Conservation (phyloP, 2,329 filamentous ascomycete species). For the Cladosporium sp. region DNA sequence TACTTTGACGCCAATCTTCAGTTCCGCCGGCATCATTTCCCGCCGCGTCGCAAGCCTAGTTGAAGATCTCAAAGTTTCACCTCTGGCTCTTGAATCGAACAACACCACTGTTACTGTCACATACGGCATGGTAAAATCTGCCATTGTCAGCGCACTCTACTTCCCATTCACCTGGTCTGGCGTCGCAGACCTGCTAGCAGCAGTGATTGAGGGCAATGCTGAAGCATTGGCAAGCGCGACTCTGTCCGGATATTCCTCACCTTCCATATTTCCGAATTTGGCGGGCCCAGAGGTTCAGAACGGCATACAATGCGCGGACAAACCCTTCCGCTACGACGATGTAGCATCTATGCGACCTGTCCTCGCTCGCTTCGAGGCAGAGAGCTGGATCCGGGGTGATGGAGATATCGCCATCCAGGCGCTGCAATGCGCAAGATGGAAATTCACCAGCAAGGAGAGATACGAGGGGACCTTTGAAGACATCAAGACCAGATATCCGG, state of each 20-base stretch:
- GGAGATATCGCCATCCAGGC: not conserved
- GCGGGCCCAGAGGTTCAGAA: not conserved
- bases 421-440: not conserved
- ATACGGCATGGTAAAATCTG: not conserved
- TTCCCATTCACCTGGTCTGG: not conserved
- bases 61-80: not conserved
- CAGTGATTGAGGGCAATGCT: not conserved
- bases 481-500: not conserved
- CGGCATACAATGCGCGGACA: not conserved
- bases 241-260: not conserved
- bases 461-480: not conserved
- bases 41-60: not conserved
- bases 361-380: not conserved
- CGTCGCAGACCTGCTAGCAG: not conserved
- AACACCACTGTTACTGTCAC: not conserved
- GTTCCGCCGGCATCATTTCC: not conserved
- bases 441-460: not conserved
- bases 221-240: not conserved
- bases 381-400: not conserved
- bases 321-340: not conserved
- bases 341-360: not conserved
- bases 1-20: not conserved
- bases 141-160: not conserved
- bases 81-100: not conserved
- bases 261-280: not conserved